A percentile compares a stretch with the other conserved stretches of the same genome.
These are phyloP conservation scores for Dalechampia spathulata DNA, from an alignment of 441 rosid genomes.

Conservation along the genomic window DNA sequence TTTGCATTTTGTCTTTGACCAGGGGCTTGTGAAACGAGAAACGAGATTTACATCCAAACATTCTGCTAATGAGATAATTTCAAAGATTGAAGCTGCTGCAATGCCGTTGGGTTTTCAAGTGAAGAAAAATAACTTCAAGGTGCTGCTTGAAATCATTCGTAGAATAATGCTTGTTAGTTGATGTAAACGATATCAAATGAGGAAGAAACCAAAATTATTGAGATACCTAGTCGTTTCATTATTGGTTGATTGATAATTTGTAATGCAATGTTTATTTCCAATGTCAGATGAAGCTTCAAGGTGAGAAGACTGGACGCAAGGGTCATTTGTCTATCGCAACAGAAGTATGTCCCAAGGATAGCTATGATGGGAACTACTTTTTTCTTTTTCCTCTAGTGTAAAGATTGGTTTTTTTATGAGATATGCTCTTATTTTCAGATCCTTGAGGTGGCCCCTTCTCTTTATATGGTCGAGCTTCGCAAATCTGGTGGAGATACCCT, in stretches of 20 bases:
- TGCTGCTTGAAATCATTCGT: slow-evolving; percentile 17
- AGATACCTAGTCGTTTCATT: neutral
- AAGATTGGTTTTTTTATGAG: neutral
- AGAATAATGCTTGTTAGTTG: neutral
- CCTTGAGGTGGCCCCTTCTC: slow-evolving; percentile 97
- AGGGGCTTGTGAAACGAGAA: slow-evolving; percentile 96
- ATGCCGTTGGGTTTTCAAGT: slow-evolving; percentile 88
- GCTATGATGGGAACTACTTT: neutral
- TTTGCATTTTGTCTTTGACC: slow-evolving; percentile 17
- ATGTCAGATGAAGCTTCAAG: slow-evolving; percentile 76
- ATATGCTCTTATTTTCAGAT: slow-evolving; percentile 37
- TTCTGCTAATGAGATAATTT: slow-evolving; percentile 84
- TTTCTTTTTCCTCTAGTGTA: neutral
- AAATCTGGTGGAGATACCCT: slow-evolving; percentile 97
- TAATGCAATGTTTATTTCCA: slow-evolving; percentile 16
- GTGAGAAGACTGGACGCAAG: slow-evolving; percentile 93
- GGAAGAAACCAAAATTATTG: neutral
- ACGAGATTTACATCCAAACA: slow-evolving; percentile 87
- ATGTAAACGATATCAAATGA: slow-evolving; percentile 2
- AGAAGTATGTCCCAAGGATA: slow-evolving; percentile 44
- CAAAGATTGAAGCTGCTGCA: slow-evolving; percentile 90
- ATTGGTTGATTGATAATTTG: neutral
- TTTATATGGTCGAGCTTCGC: slow-evolving; percentile 92
- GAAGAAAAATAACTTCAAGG: slow-evolving; percentile 93
- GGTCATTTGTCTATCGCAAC: slow-evolving; percentile 95